phyloP scores from a whole-genome alignment of 306 rosid species.

The Abrus pulchellus region DNA sequence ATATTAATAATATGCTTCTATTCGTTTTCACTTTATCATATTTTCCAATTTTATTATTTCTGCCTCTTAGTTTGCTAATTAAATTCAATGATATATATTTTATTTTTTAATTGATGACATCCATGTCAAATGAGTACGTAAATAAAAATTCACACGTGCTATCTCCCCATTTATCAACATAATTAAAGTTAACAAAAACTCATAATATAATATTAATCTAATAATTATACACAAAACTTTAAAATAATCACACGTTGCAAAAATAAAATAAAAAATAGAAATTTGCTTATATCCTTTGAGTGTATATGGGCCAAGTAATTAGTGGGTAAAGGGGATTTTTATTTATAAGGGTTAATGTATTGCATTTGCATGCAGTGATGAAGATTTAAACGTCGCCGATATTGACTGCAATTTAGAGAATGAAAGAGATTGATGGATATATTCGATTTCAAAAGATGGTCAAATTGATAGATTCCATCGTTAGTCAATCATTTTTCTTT shows the following conservation, averaged over 20 bases:
- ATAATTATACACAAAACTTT: too few species aligned
- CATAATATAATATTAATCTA: too few species aligned
- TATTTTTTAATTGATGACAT: neutral
- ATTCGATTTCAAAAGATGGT: slow-evolving; percentile 32
- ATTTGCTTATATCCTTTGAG: neutral
- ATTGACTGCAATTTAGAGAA: slow-evolving; percentile 51
- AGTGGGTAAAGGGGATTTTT: too few species aligned
- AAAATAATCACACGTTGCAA: too few species aligned
- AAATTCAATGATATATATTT: neutral
- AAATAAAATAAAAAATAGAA: too few species aligned
- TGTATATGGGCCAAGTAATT: too few species aligned
- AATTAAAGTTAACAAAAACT: too few species aligned
- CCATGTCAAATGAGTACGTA: too few species aligned
- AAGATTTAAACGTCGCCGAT: slow-evolving; percentile 51
- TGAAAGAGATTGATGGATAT: neutral
- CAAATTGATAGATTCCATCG: neutral
- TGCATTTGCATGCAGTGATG: neutral
- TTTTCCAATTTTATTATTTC: neutral
- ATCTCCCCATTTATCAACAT: too few species aligned
- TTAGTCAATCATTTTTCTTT: slow-evolving; percentile 43
- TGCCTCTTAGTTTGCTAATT: neutral
- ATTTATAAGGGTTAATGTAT: too few species aligned
- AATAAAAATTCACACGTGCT: too few species aligned
- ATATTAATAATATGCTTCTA: neutral
- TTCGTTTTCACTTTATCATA: neutral